Evolutionary conservation across 2,329 filamentous ascomycete genomes (phyloP).

Genomic region (Colletotrichum limetticola): DNA sequence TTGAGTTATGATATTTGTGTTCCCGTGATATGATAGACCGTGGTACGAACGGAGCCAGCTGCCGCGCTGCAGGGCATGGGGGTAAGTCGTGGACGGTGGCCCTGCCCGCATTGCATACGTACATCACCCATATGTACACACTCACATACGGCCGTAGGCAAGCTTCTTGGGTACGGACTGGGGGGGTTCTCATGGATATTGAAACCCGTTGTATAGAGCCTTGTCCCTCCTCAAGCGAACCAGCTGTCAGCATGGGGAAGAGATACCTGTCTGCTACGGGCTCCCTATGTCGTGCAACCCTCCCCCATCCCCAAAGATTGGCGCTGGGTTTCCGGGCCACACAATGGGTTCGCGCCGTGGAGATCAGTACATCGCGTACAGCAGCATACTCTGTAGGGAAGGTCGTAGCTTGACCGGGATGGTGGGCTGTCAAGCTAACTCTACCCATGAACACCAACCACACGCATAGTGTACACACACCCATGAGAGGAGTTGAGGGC

Average conservation of each 20-base stretch:
- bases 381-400: not conserved
- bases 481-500: not conserved
- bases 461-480: not conserved
- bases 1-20: constrained; percentile 13
- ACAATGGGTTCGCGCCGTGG: not conserved
- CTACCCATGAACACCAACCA: not conserved
- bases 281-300: not conserved
- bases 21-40: constrained; percentile 10
- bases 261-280: not conserved
- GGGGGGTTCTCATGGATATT: not conserved
- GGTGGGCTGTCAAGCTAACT: not conserved
- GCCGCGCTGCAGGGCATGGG: not conserved
- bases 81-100: not conserved
- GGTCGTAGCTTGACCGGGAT: not conserved
- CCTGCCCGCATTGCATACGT: not conserved
- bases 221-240: not conserved
- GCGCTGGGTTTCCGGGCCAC: constrained; percentile 14
- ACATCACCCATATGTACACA: not conserved
- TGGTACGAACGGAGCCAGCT: constrained; percentile 1
- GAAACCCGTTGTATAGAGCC: not conserved
- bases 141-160: constrained; percentile 25
- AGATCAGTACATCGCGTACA: constrained; percentile 6
- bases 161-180: not conserved
- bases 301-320: constrained; percentile 1
- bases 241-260: constrained; percentile 3